Percentiles rank a stretch among this genome's conserved stretches.
Conservation (phyloP, 306 rosid species). For the Sindora glabra region DNA sequence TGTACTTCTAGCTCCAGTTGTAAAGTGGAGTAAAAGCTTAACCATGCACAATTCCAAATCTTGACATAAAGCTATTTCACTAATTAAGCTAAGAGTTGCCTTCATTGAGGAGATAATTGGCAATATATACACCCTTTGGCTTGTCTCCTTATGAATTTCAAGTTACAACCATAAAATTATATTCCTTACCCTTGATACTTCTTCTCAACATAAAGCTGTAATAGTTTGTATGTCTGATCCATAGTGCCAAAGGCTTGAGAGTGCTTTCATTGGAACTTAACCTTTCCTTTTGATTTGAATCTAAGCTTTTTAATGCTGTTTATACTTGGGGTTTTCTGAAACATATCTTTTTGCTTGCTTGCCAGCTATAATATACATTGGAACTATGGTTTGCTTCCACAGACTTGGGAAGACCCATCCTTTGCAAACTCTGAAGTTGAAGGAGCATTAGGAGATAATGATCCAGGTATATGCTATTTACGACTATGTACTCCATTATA, state of each 20-base stretch:
- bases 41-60: not conserved
- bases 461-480: slow-evolving; percentile 73
- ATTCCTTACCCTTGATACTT: too few species aligned
- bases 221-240: not conserved
- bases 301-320: not conserved
- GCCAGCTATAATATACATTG: slow-evolving; percentile 78
- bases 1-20: not conserved
- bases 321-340: slow-evolving; percentile 7
- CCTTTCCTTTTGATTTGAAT: slow-evolving; percentile 6
- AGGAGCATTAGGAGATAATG: slow-evolving; percentile 93
- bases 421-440: slow-evolving; percentile 75
- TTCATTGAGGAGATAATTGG: not conserved
- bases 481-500: slow-evolving; percentile 4
- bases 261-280: not conserved
- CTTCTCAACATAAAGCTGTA: too few species aligned
- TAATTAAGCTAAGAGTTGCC: too few species aligned
- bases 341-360: slow-evolving; percentile 2
- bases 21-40: not conserved
- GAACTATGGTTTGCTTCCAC: slow-evolving; percentile 96
- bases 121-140: not conserved
- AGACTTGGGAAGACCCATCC: slow-evolving; percentile 97
- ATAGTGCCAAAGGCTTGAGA: slow-evolving; percentile 5
- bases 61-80: not conserved
- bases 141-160: not conserved
- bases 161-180: not conserved